These are phyloP conservation scores for Brassica juncea DNA, from an alignment of 345 rosid species.

Conservation along the genomic window DNA sequence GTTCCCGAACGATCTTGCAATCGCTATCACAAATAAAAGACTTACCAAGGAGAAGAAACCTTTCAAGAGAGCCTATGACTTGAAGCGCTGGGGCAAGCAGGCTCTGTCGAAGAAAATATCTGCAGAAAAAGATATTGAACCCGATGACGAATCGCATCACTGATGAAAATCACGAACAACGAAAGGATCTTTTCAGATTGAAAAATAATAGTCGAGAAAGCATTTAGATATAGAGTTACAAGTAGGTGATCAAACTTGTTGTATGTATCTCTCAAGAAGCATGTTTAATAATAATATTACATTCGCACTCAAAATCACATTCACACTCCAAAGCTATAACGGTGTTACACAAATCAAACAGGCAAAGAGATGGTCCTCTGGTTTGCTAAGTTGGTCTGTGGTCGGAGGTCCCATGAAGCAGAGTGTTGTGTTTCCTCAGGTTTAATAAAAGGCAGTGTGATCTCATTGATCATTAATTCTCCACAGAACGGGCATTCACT, in stretches of 20 bases:
- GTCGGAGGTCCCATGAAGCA: conserved; percentile 83
- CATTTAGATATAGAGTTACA: conserved; percentile 5
- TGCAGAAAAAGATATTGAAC: conserved; percentile 45
- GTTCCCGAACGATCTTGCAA: conserved; percentile 90
- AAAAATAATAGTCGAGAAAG: not conserved
- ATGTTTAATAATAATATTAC: conserved; percentile 28
- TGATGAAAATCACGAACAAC: conserved; percentile 24
- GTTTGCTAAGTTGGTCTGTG: conserved; percentile 56
- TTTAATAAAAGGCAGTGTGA: conserved; percentile 67
- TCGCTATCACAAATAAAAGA: conserved; percentile 74
- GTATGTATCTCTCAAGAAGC: conserved; percentile 10
- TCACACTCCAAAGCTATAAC: conserved; percentile 23
- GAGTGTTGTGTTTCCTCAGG: conserved; percentile 70
- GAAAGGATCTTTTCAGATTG: not conserved
- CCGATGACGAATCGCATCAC: conserved; percentile 44
- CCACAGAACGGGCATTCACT: conserved; percentile 96
- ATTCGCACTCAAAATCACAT: conserved; percentile 25
- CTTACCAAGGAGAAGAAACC: conserved; percentile 62
- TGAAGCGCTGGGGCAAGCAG: conserved; percentile 73
- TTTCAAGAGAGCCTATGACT: conserved; percentile 60
- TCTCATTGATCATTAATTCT: conserved; percentile 86
- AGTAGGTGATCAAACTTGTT: conserved; percentile 23
- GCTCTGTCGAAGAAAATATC: conserved; percentile 55
- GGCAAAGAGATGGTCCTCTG: conserved; percentile 64
- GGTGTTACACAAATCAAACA: conserved; percentile 22